phyloP scores from a whole-genome alignment of 768 basidiomycete genomes.

The Agrocybe pediades region DNA sequence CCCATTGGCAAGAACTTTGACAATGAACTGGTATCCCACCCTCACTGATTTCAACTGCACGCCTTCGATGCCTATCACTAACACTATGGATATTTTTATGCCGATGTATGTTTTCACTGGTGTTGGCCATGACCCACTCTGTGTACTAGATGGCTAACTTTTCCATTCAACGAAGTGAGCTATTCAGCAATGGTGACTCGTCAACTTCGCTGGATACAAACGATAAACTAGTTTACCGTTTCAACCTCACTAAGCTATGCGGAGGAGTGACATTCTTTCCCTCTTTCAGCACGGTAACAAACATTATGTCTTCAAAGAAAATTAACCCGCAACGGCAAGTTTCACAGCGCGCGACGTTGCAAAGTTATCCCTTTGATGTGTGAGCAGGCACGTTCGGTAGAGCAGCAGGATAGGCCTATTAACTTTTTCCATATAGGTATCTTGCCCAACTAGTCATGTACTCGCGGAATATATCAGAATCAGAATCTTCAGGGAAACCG shows the following conservation, averaged over 20 bases:
- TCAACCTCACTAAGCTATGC: conserved; percentile 8
- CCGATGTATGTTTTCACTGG: neutral
- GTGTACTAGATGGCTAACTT: neutral
- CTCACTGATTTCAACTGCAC: neutral
- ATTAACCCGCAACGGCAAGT: neutral
- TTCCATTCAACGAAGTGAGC: conserved; percentile 3
- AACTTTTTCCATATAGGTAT: neutral
- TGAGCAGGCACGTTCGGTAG: neutral
- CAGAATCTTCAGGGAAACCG: neutral
- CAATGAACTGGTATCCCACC: conserved; percentile 12
- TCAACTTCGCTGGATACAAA: too few relatives aligned
- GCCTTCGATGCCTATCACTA: neutral
- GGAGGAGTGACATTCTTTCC: neutral
- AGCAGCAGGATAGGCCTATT: too few relatives aligned
- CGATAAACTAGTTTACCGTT: neutral
- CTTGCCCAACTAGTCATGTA: conserved; percentile 6
- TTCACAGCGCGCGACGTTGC: neutral
- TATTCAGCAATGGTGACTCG: too few relatives aligned
- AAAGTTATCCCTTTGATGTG: conserved; percentile 13
- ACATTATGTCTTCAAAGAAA: conserved; percentile 3
- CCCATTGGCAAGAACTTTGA: conserved; percentile 9
- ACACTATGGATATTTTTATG: conserved; percentile 1
- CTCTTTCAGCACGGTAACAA: conserved; percentile 12
- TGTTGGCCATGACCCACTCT: neutral
- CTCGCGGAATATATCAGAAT: neutral